A percentile compares a stretch with the other conserved stretches of the same genome.
phyloP scores from a whole-genome alignment of 1,284 basidiomycete species.

The Moniliophthora roreri region DNA sequence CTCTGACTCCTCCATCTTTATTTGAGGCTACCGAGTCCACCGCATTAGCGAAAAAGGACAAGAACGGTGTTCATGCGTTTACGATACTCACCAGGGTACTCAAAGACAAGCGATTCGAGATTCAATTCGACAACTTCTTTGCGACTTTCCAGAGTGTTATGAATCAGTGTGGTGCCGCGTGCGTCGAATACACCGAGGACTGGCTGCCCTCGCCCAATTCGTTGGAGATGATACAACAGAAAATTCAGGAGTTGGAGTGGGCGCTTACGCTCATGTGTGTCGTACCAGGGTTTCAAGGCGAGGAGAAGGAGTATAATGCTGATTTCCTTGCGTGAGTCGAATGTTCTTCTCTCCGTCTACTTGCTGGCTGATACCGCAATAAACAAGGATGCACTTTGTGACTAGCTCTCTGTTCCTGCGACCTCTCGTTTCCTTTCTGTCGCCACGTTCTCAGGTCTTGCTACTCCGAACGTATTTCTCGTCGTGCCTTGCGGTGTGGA shows the following conservation, averaged over 20 bases:
- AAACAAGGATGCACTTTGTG: conserved; percentile 52
- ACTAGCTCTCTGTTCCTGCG: conserved; percentile 53
- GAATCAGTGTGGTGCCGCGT: conserved; percentile 34
- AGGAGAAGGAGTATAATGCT: conserved; percentile 33
- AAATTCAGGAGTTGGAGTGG: conserved; percentile 50
- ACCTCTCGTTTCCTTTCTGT: conserved; percentile 36
- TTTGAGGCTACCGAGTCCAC: conserved; percentile 19
- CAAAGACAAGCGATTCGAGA: conserved; percentile 36
- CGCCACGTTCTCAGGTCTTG: conserved; percentile 34
- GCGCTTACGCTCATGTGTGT: conserved; percentile 41
- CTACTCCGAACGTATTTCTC: conserved; percentile 44
- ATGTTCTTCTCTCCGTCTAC: not conserved
- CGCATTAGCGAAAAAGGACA: not conserved
- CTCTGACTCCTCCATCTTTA: conserved; percentile 24
- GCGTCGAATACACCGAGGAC: conserved; percentile 43
- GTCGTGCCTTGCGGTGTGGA: conserved; percentile 38
- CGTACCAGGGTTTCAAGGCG: conserved; percentile 35
- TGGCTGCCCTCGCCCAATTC: conserved; percentile 42
- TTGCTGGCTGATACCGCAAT: not conserved
- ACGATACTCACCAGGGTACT: conserved; percentile 45
- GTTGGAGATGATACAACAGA: conserved; percentile 32
- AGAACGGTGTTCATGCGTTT: conserved; percentile 32
- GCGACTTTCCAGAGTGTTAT: conserved; percentile 26
- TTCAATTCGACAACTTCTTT: conserved; percentile 22
- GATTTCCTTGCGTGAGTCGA: conserved; percentile 49